Conservation (phyloP, 2,329 filamentous ascomycete genomes). For the Immersiporthe knoxdaviesiana region DNA sequence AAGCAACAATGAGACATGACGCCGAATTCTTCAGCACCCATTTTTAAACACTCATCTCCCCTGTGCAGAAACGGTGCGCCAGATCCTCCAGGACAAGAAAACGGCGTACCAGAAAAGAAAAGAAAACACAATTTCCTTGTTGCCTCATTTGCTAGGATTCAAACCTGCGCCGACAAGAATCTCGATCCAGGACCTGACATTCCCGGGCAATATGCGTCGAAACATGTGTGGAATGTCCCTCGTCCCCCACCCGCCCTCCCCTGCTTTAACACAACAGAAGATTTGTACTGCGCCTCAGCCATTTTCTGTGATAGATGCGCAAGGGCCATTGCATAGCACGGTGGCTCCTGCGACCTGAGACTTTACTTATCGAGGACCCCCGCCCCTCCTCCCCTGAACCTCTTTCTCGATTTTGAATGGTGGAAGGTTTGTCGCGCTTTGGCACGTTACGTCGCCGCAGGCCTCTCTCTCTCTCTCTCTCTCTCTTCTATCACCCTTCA, state of each 20-base stretch:
- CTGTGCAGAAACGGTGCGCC: too few relatives aligned
- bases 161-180: neutral
- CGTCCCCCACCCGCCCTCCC: too few relatives aligned
- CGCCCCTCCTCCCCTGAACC: too few relatives aligned
- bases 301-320: neutral
- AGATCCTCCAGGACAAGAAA: neutral
- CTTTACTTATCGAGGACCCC: constrained; percentile 11
- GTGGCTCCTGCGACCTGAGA: neutral
- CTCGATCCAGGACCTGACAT: neutral
- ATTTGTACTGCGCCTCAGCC: neutral
- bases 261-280: neutral
- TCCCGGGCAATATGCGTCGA: neutral
- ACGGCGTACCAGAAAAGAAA: neutral
- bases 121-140: neutral
- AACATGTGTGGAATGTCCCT: neutral
- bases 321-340: neutral
- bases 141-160: neutral
- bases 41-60: neutral
- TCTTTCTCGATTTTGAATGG: neutral
- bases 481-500: too few relatives aligned
- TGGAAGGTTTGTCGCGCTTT: constrained; percentile 1
- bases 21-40: constrained; percentile 14
- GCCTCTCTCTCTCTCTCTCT: neutral
- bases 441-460: constrained; percentile 5
- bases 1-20: constrained; percentile 16